These are phyloP conservation scores for Porodaedalea pini DNA, from an alignment of 1,284 basidiomycete genomes.

Conservation along the genomic window DNA sequence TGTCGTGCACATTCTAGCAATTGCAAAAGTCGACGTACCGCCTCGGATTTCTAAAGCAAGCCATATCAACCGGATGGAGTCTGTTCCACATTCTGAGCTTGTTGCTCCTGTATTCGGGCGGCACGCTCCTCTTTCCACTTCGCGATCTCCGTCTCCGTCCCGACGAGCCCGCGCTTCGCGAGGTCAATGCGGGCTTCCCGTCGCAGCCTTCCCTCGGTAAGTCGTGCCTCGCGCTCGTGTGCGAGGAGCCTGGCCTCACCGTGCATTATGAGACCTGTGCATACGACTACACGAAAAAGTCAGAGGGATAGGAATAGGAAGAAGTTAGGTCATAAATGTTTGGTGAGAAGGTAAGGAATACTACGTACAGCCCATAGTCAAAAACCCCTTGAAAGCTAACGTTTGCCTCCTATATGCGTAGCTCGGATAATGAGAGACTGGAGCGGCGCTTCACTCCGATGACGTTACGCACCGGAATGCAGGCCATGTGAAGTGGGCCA, in stretches of 20 bases:
- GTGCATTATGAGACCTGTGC: conserved; percentile 68
- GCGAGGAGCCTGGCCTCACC: conserved; percentile 73
- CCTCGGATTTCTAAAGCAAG: too few species aligned
- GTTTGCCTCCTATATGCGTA: conserved; percentile 60
- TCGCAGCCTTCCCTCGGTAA: conserved; percentile 65
- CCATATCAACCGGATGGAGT: too few species aligned
- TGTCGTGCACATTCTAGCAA: neutral
- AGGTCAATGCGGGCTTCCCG: conserved; percentile 73
- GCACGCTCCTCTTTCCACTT: conserved; percentile 65
- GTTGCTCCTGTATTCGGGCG: conserved; percentile 21
- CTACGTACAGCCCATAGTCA: conserved; percentile 54
- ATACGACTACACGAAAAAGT: conserved; percentile 42
- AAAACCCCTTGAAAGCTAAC: conserved; percentile 75
- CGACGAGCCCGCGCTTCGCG: conserved; percentile 67
- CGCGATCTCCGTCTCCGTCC: conserved; percentile 79
- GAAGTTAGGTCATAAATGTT: conserved; percentile 1
- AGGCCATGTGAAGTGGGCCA: conserved; percentile 78
- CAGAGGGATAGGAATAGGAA: neutral
- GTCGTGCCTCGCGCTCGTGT: conserved; percentile 64
- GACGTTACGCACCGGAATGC: conserved; percentile 55
- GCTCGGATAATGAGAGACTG: neutral
- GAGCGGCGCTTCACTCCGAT: neutral
- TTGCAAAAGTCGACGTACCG: too few species aligned
- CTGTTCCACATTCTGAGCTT: neutral
- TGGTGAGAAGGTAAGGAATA: conserved; percentile 22